Evolutionary conservation across 1,284 basidiomycete species (phyloP).

Genomic region (Ustilago nuda): DNA sequence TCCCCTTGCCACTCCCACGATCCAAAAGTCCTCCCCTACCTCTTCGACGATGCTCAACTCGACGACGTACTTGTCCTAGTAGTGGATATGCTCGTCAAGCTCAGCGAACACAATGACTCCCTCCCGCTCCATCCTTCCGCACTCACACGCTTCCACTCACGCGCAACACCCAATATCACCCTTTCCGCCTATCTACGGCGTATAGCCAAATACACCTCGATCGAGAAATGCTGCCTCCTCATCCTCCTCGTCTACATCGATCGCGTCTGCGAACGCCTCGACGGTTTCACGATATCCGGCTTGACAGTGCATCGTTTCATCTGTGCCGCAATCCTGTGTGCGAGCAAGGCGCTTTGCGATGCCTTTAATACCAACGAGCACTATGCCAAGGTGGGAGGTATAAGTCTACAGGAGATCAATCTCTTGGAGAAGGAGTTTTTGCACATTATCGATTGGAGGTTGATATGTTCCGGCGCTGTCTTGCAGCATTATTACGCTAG

Average conservation of each 20-base stretch:
- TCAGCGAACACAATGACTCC: slow-evolving; percentile 66
- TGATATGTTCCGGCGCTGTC: slow-evolving; percentile 59
- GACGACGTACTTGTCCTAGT: slow-evolving; percentile 66
- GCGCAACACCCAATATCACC: slow-evolving; percentile 65
- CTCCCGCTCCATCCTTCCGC: slow-evolving; percentile 67
- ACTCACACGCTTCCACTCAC: slow-evolving; percentile 67
- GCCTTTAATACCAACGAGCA: slow-evolving; percentile 68
- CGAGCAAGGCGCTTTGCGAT: slow-evolving; percentile 67
- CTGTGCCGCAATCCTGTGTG: slow-evolving; percentile 66
- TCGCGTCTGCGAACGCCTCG: slow-evolving; percentile 64
- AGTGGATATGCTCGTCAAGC: slow-evolving; percentile 65
- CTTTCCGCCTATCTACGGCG: slow-evolving; percentile 64
- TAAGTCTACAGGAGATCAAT: slow-evolving; percentile 67
- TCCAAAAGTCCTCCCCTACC: slow-evolving; percentile 53
- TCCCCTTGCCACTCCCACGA: neutral
- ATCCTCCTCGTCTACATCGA: slow-evolving; percentile 69
- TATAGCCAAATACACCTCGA: slow-evolving; percentile 67
- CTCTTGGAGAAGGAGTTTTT: slow-evolving; percentile 69
- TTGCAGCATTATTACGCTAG: slow-evolving; percentile 68
- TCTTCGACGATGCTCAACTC: slow-evolving; percentile 63
- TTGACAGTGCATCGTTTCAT: slow-evolving; percentile 68
- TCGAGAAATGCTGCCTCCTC: slow-evolving; percentile 67
- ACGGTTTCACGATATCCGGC: slow-evolving; percentile 67
- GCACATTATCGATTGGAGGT: slow-evolving; percentile 65
- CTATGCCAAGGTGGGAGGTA: slow-evolving; percentile 67